phyloP scores from a whole-genome alignment of 345 rosid genomes.

The Lagerstroemia speciosa region DNA sequence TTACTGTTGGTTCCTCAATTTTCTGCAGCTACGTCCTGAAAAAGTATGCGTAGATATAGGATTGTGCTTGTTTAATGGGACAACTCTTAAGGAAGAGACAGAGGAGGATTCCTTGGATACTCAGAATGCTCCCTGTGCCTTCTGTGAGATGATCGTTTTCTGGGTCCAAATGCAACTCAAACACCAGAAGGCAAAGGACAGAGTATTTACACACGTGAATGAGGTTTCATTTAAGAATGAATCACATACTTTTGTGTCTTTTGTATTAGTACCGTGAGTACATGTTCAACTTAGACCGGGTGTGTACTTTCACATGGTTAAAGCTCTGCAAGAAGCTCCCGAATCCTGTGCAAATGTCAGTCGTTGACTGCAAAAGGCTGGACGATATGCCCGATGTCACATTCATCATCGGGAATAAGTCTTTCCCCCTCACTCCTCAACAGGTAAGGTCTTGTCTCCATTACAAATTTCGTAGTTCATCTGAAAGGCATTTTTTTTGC shows the following conservation, averaged over 20 bases:
- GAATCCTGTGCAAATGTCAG: slow-evolving; percentile 35
- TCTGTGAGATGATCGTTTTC: slow-evolving; percentile 47
- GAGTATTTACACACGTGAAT: slow-evolving; percentile 25
- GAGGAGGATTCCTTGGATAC: slow-evolving; percentile 7
- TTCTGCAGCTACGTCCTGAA: slow-evolving; percentile 40
- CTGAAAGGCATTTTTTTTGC: neutral
- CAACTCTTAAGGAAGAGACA: slow-evolving; percentile 12
- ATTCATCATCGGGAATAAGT: slow-evolving; percentile 35
- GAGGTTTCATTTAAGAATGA: slow-evolving; percentile 20
- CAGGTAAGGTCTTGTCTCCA: slow-evolving; percentile 25
- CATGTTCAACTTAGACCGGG: neutral
- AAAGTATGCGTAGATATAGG: slow-evolving; percentile 39
- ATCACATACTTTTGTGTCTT: neutral
- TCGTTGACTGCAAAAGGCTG: slow-evolving; percentile 35
- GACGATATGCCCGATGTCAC: slow-evolving; percentile 35
- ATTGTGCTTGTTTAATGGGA: slow-evolving; percentile 26
- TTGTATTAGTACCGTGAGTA: neutral
- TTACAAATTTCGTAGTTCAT: neutral
- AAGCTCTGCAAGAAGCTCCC: slow-evolving; percentile 51
- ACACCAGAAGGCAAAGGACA: slow-evolving; percentile 36
- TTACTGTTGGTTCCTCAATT: neutral
- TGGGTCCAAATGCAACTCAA: slow-evolving; percentile 53
- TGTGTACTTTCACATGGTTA: neutral
- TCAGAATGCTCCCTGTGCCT: slow-evolving; percentile 28
- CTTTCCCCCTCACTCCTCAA: slow-evolving; percentile 43